Evolutionary conservation across 345 rosid genomes (phyloP).

Genomic region (Citrus medica): DNA sequence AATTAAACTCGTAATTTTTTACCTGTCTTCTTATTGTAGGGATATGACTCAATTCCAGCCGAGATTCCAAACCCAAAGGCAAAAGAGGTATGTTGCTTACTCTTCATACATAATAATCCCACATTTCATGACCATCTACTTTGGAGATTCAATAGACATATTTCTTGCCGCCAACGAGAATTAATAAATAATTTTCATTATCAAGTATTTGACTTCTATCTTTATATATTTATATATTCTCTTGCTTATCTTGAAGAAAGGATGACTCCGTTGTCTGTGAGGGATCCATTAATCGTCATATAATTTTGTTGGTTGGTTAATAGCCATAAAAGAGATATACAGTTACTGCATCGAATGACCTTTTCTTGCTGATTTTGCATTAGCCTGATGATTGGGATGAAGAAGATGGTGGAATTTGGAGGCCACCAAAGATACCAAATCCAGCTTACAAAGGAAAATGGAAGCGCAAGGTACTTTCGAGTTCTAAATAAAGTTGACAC

Average conservation of each 20-base stretch:
- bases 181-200: background rate
- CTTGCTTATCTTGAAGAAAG: background rate
- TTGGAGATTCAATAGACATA: background rate
- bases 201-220: background rate
- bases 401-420: slow-evolving; percentile 74
- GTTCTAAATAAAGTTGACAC: background rate
- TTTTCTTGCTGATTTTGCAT: slow-evolving; percentile 8
- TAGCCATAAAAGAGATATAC: background rate
- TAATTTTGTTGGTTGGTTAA: background rate
- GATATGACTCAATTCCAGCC: slow-evolving; percentile 52
- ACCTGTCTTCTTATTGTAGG: slow-evolving; percentile 35
- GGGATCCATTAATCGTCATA: background rate
- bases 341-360: slow-evolving; percentile 8
- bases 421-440: slow-evolving; percentile 61
- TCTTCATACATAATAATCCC: background rate
- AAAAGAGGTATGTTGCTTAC: slow-evolving; percentile 40
- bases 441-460: slow-evolving; percentile 77
- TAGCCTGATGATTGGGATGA: slow-evolving; percentile 82
- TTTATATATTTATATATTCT: background rate
- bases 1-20: slow-evolving; percentile 6
- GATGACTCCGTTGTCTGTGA: background rate
- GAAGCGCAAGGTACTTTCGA: slow-evolving; percentile 58
- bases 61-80: slow-evolving; percentile 71
- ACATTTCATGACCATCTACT: no score
- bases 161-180: background rate